Percentiles rank a stretch among this genome's conserved stretches.
Evolutionary conservation across 768 basidiomycete genomes (phyloP).

Genomic region (Psilocybe tampanensis): DNA sequence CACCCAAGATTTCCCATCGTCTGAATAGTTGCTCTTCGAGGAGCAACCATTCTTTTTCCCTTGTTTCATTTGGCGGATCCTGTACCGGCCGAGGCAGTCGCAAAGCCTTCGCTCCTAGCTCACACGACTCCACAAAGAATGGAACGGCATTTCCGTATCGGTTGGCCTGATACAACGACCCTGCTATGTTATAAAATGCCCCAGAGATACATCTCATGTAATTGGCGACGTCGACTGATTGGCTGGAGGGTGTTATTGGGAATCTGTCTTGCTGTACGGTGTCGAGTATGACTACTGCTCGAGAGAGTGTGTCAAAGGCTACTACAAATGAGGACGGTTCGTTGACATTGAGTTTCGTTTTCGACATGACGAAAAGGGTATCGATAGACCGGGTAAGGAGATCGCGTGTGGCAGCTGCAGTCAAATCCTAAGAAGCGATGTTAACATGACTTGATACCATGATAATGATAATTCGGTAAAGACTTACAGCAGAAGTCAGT

Average conservation of each 20-base stretch:
- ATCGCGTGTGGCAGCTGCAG: slow-evolving; percentile 13
- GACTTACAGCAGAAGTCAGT: slow-evolving; percentile 10
- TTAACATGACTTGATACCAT: neutral
- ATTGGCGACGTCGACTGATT: slow-evolving; percentile 44
- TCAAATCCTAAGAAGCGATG: slow-evolving; percentile 4
- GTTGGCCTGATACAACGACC: slow-evolving; percentile 66
- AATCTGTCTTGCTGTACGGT: slow-evolving; percentile 15
- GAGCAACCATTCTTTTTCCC: slow-evolving; percentile 53
- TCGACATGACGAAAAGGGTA: slow-evolving; percentile 24
- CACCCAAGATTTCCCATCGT: slow-evolving; percentile 81
- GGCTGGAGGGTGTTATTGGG: slow-evolving; percentile 12
- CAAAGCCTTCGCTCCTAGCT: slow-evolving; percentile 52
- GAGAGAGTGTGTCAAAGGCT: slow-evolving; percentile 49
- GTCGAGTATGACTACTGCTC: slow-evolving; percentile 39
- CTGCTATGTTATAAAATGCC: slow-evolving; percentile 69
- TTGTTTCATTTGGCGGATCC: slow-evolving; percentile 15
- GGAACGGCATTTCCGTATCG: slow-evolving; percentile 65
- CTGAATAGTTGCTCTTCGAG: slow-evolving; percentile 67
- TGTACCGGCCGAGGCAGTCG: slow-evolving; percentile 21
- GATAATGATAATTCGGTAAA: neutral
- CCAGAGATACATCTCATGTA: slow-evolving; percentile 72
- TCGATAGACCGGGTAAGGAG: slow-evolving; percentile 25
- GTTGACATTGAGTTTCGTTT: slow-evolving; percentile 19
- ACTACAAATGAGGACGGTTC: slow-evolving; percentile 37
- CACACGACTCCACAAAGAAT: slow-evolving; percentile 66